Evolutionary conservation across 345 rosid genomes (phyloP), one percentile per base, ranked within the genome.

Genomic region (Orychophragmus violaceus): DNA sequence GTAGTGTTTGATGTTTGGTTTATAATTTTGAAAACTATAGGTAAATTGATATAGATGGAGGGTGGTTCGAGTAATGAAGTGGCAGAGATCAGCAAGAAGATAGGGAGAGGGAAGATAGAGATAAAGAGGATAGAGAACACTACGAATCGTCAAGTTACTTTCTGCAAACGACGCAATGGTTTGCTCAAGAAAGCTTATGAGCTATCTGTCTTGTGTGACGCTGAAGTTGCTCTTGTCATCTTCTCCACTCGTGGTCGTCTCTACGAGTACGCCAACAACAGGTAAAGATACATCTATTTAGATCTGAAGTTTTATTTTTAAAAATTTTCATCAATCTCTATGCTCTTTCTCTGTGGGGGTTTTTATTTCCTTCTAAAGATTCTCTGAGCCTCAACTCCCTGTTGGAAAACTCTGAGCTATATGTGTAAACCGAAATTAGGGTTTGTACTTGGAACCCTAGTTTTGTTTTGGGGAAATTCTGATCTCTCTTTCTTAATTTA

Each of bases 171-270:
- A 52, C 81, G 96, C 28, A 87, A 89, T 72, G 96, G 96, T 24
- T 63, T 89, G 82, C 85, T 89, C 53, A 89, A 89, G 84, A 89
- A 89, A 68, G 96, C 93, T 51, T 89, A 87, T 39, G 93, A 89
- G 74, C 70, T 89, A 54, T 89, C 96, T 55, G 96, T 87, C 14
- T 72, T 89, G 42, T 87, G 93, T 62, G 96, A 89, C 16, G 93
- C 93, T 51, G 93, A 89, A 62, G 87, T 89, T 12, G 85, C 93
- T 69, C 93, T 89, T 52, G 61, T 89, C 48, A 79, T 89, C 83
- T 89, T 89, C 84, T 87, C 94, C 24, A 85, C 60, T 82, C 89
- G 94, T 3, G 96, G 94, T 60, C 89, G 94, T n/a, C 94, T 89
- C 80, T 89, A 89, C 36, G 96, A 89, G 54, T 87, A 89, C 42